Base-by-base conservation (phyloP, 108 stramenopile genomes). In the Conticribra weissflogii region DNA sequence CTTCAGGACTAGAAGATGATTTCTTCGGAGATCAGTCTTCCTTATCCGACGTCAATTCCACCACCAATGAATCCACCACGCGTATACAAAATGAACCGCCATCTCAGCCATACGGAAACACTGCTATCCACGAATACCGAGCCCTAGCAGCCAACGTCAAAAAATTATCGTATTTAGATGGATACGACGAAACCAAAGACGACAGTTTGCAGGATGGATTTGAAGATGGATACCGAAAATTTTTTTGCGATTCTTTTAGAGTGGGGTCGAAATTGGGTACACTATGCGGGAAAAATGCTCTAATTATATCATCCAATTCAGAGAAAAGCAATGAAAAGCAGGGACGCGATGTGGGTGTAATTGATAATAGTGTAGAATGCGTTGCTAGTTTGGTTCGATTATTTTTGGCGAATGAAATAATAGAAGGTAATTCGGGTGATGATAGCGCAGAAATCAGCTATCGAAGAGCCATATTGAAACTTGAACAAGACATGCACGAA, bases 201-300 rank as follows among this genome's bases (percentile, higher is more conserved):
- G 59, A 54, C n/a, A 45, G 59, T 33, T 32, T 93, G 23, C 92
- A 93, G 72, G 84, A 90, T 57, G 92, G 92, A 52, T 93, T 93
- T 66, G 81, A 85, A 48, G 60, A 63, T 45, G 92, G 92, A n/a
- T 90, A 83, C 68, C 76, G 62, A 48, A 74, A 84, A 65, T 60
- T 81, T 14, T 86, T 83, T 62, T 62, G 72, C 34, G 68, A 66
- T 47, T 69, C 88, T 24, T 63, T 61, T 58, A 46, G 64, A 18
- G 73, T 90, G n/a, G 91, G 91, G 3, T 46, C 50, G 25, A 27
- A 60, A 24, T 54, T 92, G 23, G 91, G 90, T n/a, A 81, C 61
- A 34, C 32, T 79, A 33, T 66, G 63, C 30, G 65, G 60, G 2
- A 62, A 54, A 21, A 59, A 53, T 48, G 74, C 59, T 27, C 22